phyloP scores from a whole-genome alignment of 441 rosid genomes.

The Dalechampia spathulata region DNA sequence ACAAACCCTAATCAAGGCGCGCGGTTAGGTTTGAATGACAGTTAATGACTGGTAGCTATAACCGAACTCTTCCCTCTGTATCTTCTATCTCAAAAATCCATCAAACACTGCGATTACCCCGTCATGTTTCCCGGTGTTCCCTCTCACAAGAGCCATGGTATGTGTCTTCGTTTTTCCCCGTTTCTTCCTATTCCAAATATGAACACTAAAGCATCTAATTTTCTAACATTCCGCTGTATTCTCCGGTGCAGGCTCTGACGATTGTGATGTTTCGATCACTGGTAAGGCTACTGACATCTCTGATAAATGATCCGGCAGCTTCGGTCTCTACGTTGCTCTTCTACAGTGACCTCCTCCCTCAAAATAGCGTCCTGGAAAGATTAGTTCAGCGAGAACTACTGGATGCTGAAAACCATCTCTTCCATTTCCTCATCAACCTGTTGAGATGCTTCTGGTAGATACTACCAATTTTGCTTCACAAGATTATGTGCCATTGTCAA shows the following conservation, averaged over 20 bases:
- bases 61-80: too few relatives aligned
- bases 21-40: too few relatives aligned
- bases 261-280: constrained; percentile 40
- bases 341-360: constrained; percentile 48
- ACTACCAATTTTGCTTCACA: too few relatives aligned
- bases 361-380: constrained; percentile 24
- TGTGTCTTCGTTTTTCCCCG: neutral
- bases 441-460: constrained; percentile 45
- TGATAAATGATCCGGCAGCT: constrained; percentile 31
- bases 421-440: constrained; percentile 41
- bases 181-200: neutral
- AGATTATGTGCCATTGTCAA: too few relatives aligned
- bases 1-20: too few relatives aligned
- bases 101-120: too few relatives aligned
- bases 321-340: constrained; percentile 41
- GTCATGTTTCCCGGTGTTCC: constrained; percentile 1
- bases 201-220: too few relatives aligned
- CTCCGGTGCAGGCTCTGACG: constrained; percentile 35
- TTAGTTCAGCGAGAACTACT: constrained; percentile 37
- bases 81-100: too few relatives aligned
- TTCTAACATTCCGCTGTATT: too few relatives aligned
- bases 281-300: constrained; percentile 28
- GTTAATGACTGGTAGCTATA: too few relatives aligned
- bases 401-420: constrained; percentile 29
- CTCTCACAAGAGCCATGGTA: constrained; percentile 22